phyloP scores from a whole-genome alignment of 2,329 filamentous ascomycete genomes.

The Paraphaeosphaeria sporulosa region DNA sequence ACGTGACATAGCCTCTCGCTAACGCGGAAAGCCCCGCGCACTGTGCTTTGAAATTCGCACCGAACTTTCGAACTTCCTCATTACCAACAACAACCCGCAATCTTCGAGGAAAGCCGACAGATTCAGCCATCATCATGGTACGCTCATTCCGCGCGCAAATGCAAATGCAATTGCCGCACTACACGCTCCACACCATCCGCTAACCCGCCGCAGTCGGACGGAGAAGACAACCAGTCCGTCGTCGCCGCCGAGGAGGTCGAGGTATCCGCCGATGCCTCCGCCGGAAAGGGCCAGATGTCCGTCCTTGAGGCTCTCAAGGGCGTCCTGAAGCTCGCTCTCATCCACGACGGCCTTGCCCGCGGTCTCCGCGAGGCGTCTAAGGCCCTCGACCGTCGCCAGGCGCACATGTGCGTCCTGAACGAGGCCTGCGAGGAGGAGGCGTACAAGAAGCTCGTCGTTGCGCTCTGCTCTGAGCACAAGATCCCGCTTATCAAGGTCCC shows the following conservation, averaged over 20 bases:
- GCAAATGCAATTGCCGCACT: conserved; percentile 3
- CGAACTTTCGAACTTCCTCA: conserved; percentile 9
- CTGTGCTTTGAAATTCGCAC: not conserved
- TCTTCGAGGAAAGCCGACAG: conserved; percentile 57
- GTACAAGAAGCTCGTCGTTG: conserved; percentile 99
- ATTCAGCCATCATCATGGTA: conserved; percentile 53
- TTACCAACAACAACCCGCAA: conserved; percentile 14
- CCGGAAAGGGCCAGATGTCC: conserved; percentile 88
- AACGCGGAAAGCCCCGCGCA: conserved; percentile 12
- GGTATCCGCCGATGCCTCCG: conserved; percentile 86
- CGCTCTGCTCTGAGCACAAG: conserved; percentile 99
- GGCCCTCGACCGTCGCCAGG: conserved; percentile 97
- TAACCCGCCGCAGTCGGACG: conserved; percentile 80
- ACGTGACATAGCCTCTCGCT: conserved; percentile 5
- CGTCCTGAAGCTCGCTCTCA: conserved; percentile 96
- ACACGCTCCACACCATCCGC: conserved; percentile 9
- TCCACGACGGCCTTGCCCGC: conserved; percentile 99
- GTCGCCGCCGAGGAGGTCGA: conserved; percentile 89
- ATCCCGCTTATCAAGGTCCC: conserved; percentile 99
- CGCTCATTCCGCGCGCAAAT: conserved; percentile 18
- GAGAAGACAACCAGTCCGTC: conserved; percentile 94
- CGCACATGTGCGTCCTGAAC: conserved; percentile 99
- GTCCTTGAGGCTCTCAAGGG: conserved; percentile 99
- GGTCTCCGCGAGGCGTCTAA: conserved; percentile 98
- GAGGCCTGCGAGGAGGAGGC: conserved; percentile 99